Base-by-base conservation (phyloP, 768 basidiomycete species). In the Omphalotus guepiniiformis region DNA sequence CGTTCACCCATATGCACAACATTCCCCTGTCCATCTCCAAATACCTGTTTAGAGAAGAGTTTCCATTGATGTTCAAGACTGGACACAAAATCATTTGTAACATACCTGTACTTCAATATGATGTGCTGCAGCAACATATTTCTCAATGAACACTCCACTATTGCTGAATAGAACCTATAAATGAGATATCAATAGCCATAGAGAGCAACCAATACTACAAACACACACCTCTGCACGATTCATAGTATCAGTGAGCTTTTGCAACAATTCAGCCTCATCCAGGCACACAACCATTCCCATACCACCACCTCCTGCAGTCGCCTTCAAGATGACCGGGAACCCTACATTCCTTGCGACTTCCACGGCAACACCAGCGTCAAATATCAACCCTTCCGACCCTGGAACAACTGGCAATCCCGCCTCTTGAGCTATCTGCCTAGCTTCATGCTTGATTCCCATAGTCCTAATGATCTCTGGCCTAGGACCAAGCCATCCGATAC, bases 291-390 rank as follows among this genome's bases (percentile, higher is more conserved):
- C 69, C 55, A 85, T 73, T 3, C 83, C 83, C 75, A 83, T 79
- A 0, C 84, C 85, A 2, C 85, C 83, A 1, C 84, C 85, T 2
- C 83, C 84, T 0, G 79, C 80, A 1, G 80, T 82, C 1, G 83
- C 78, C 59, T 85, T 86, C 53, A 85, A 58, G 59, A 85, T 77
- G 4, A 87, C 69, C 0, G 84, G 85, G 52, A 69, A 83, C 0
- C 80, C 80, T 19, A 82, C 65, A 3, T 51, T 48, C 7, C 49
- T 53, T 9, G 78, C 77, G 1, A 70, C 57, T 13, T 53, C 48
- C 7, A 71, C 40, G 0, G 76, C 79, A 1, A 75, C 75, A 6
- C 69, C 69, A 0, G 61, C 59, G 6, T 66, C 65, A 2, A 27
- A 30, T 1, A 82, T 59, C 19, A 85, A 63, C 3, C 73, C 74